Conservation (phyloP, 192 early-diverging fungal species). For the Helicostylum pulchrum region DNA sequence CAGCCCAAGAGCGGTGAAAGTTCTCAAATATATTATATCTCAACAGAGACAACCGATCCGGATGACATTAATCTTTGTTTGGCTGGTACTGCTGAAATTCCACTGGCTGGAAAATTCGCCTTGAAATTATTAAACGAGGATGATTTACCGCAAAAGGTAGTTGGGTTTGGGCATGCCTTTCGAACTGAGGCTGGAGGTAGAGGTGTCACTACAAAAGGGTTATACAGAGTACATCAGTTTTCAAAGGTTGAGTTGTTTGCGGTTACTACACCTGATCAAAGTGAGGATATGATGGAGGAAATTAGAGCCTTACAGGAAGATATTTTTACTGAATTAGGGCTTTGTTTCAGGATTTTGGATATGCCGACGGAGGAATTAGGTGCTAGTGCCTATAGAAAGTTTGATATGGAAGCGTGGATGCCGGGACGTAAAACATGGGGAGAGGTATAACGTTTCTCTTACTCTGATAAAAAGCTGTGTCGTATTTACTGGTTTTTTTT, state of each 20-base stretch:
- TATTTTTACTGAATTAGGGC: constrained; percentile 74
- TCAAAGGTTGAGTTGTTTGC: constrained; percentile 90
- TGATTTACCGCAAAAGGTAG: constrained; percentile 65
- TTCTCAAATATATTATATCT: constrained; percentile 79
- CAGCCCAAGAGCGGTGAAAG: constrained; percentile 66
- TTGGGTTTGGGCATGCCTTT: constrained; percentile 82
- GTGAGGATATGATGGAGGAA: constrained; percentile 66
- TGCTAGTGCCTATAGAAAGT: constrained; percentile 84
- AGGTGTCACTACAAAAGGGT: constrained; percentile 73
- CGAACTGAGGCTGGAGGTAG: constrained; percentile 84
- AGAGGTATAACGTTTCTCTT: constrained; percentile 41
- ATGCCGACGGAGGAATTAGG: constrained; percentile 92
- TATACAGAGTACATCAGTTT: constrained; percentile 93
- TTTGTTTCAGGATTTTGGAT: constrained; percentile 76
- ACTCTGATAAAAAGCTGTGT: background rate
- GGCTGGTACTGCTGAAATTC: constrained; percentile 87
- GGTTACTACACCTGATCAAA: constrained; percentile 57
- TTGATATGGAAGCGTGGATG: constrained; percentile 97
- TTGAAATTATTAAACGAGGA: constrained; percentile 51
- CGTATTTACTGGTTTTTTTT: background rate
- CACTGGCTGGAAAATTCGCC: constrained; percentile 80
- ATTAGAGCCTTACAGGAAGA: constrained; percentile 68
- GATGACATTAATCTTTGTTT: constrained; percentile 57
- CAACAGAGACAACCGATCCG: constrained; percentile 28
- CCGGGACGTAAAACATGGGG: constrained; percentile 79